phyloP scores from a whole-genome alignment of 176 grass and related monocot species.

The Zea luxurians region DNA sequence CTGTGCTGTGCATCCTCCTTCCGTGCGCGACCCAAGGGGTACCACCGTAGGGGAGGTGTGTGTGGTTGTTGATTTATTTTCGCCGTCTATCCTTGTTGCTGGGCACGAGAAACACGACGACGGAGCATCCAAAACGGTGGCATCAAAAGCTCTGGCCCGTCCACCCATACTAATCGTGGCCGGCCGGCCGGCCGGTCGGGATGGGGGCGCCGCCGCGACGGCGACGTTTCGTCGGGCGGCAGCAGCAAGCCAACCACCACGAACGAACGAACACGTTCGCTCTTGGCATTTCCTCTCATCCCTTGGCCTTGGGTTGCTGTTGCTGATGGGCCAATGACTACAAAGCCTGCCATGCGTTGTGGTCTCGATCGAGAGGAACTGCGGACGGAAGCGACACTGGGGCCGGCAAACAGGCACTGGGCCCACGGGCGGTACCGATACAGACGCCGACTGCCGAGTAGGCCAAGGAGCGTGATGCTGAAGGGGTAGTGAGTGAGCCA shows the following conservation, averaged over 20 bases:
- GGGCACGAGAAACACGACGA: conserved; percentile 33
- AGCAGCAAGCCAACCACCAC: background rate
- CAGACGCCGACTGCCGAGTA: too few relatives aligned
- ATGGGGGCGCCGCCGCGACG: too few relatives aligned
- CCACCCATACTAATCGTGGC: background rate
- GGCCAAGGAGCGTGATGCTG: too few relatives aligned
- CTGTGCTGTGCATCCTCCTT: background rate
- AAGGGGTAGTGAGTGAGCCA: too few relatives aligned
- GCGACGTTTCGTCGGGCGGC: background rate
- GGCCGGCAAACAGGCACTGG: background rate
- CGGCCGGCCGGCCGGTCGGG: too few relatives aligned
- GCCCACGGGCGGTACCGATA: too few relatives aligned
- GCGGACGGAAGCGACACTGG: background rate
- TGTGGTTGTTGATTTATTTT: too few relatives aligned
- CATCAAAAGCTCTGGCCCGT: background rate
- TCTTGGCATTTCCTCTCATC: background rate
- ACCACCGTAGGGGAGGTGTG: too few relatives aligned
- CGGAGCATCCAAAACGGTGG: background rate
- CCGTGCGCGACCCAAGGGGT: background rate
- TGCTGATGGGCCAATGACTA: background rate
- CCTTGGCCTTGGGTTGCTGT: background rate
- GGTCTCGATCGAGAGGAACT: too few relatives aligned
- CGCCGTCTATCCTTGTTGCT: background rate
- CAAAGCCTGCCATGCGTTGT: background rate
- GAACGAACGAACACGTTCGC: conserved; percentile 11